Evolutionary conservation across 2,329 filamentous ascomycete species (phyloP).

Genomic region (Alternaria ethzedia): DNA sequence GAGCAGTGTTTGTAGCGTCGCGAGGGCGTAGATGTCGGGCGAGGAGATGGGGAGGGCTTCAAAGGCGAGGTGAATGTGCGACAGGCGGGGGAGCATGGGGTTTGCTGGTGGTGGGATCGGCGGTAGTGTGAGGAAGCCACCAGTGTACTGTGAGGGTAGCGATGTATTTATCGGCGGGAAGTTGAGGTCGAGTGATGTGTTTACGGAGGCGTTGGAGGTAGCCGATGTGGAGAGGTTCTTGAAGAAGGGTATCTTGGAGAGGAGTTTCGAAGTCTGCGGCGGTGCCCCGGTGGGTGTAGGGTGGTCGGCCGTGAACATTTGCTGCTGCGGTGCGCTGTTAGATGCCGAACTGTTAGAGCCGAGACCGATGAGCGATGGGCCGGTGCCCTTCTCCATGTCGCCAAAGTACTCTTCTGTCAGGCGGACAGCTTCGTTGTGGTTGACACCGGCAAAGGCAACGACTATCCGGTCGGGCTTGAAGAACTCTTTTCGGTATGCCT

Average conservation of each 20-base stretch:
- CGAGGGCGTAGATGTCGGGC: conserved; percentile 93
- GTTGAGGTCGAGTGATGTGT: conserved; percentile 56
- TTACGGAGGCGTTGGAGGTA: conserved; percentile 62
- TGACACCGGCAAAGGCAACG: conserved; percentile 90
- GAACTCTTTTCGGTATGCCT: conserved; percentile 81
- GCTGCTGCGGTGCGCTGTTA: conserved; percentile 43
- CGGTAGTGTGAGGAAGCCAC: conserved; percentile 87
- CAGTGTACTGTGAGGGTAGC: conserved; percentile 82
- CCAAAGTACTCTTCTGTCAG: conserved; percentile 88
- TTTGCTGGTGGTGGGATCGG: conserved; percentile 78
- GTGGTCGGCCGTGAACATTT: conserved; percentile 54
- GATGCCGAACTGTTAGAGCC: conserved; percentile 25
- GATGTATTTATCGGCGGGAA: conserved; percentile 63
- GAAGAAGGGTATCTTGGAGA: conserved; percentile 87
- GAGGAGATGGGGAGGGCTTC: conserved; percentile 91
- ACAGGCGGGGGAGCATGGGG: conserved; percentile 79
- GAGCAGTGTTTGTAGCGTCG: conserved; percentile 92
- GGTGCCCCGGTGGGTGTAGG: conserved; percentile 48
- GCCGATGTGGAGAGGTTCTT: conserved; percentile 85
- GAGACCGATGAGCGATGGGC: conserved; percentile 50
- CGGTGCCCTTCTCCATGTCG: conserved; percentile 72
- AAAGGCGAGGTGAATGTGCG: conserved; percentile 94
- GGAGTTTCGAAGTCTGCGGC: conserved; percentile 66
- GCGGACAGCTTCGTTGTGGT: conserved; percentile 78
- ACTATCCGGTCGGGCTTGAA: conserved; percentile 92